Percentiles rank a stretch among this genome's conserved stretches.
phyloP scores from a whole-genome alignment of 805 yeast species.

The Priceomyces medius region DNA sequence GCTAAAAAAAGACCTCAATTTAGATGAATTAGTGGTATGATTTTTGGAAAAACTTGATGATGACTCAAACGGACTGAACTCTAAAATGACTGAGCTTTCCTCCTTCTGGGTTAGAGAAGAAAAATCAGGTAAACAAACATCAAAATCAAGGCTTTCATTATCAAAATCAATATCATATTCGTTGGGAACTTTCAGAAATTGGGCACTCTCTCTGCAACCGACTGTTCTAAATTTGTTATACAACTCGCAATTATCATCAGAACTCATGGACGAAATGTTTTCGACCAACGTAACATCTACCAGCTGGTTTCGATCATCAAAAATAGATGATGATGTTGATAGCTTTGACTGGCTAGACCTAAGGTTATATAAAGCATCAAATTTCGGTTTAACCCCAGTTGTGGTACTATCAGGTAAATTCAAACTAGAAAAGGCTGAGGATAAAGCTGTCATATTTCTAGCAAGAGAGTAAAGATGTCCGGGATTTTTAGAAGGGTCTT shows the following conservation, averaged over 20 bases:
- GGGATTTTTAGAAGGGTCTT: background rate
- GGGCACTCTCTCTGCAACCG: background rate
- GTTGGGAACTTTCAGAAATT: background rate
- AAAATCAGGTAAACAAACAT: slow-evolving; percentile 1
- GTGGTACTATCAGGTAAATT: background rate
- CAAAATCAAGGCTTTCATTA: slow-evolving; percentile 6
- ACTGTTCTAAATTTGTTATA: slow-evolving; percentile 4
- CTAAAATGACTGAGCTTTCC: background rate
- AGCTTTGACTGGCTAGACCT: slow-evolving; percentile 2
- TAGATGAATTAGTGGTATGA: background rate
- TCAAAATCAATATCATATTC: slow-evolving; percentile 6
- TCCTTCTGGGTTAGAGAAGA: background rate
- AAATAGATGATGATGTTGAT: background rate
- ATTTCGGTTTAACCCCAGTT: background rate
- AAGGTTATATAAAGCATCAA: background rate
- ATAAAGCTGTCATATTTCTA: slow-evolving; percentile 1
- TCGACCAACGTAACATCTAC: background rate
- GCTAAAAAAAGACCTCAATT: background rate
- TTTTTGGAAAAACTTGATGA: no score
- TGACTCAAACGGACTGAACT: slow-evolving; percentile 6
- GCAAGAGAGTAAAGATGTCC: background rate
- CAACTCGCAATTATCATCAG: slow-evolving; percentile 1
- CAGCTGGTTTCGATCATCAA: background rate
- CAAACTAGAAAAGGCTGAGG: background rate
- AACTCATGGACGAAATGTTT: background rate